phyloP scores from a whole-genome alignment of 345 rosid genomes.

The Aethionema arabicum region DNA sequence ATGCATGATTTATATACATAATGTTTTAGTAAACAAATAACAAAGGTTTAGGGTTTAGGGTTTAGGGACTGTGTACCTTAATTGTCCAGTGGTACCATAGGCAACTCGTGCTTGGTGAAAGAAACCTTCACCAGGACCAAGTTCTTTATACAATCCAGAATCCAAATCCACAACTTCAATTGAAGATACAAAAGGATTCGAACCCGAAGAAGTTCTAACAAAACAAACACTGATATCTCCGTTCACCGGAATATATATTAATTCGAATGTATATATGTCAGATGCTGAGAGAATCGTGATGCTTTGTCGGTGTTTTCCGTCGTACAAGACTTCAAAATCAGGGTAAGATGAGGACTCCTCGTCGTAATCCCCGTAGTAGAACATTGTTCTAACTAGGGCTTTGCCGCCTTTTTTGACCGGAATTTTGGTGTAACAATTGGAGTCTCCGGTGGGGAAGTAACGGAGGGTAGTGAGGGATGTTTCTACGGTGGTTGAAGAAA shows the following conservation, averaged over 20 bases:
- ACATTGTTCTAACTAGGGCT: slow-evolving; percentile 26
- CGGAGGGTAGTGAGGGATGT: slow-evolving; percentile 26
- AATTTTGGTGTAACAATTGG: slow-evolving; percentile 33
- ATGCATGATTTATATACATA: too few relatives aligned
- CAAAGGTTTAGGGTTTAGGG: too few relatives aligned
- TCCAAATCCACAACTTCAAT: slow-evolving; percentile 30
- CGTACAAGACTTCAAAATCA: slow-evolving; percentile 24
- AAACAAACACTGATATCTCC: slow-evolving; percentile 31
- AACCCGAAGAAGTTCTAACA: slow-evolving; percentile 24
- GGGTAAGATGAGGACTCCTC: too few relatives aligned
- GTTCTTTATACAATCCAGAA: slow-evolving; percentile 23
- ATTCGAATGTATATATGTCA: background rate
- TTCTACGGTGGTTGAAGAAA: slow-evolving; percentile 6
- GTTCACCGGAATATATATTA: slow-evolving; percentile 23
- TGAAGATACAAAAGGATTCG: slow-evolving; percentile 35
- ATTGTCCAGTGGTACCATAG: background rate
- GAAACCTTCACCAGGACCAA: slow-evolving; percentile 31
- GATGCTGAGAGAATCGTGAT: background rate
- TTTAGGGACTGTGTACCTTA: slow-evolving; percentile 25
- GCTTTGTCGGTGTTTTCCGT: slow-evolving; percentile 24
- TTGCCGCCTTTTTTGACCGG: slow-evolving; percentile 27
- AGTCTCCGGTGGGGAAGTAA: slow-evolving; percentile 27
- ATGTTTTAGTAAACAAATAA: too few relatives aligned
- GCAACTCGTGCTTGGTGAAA: slow-evolving; percentile 16
- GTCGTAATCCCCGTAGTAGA: slow-evolving; percentile 33